Evolutionary conservation across 2,329 filamentous ascomycete species (phyloP).

Genomic region (Fusarium compactum): DNA sequence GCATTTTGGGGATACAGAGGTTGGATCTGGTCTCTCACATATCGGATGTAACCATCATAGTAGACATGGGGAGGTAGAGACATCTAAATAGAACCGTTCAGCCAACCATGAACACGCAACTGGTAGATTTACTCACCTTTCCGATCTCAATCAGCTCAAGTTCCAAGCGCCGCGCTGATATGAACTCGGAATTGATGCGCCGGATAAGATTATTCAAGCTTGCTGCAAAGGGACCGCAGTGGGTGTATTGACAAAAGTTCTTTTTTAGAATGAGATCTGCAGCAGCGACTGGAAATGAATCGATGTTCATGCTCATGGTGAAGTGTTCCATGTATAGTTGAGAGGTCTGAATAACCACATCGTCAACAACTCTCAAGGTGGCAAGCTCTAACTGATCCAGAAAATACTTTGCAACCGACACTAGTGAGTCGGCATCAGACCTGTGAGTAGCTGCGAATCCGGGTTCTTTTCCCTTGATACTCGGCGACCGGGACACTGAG

Average conservation of each 20-base stretch:
- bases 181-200: conserved; percentile 51
- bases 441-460: conserved; percentile 50
- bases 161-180: conserved; percentile 61
- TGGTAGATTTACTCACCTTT: conserved; percentile 54
- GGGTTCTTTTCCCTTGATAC: conserved; percentile 59
- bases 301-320: conserved; percentile 41
- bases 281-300: conserved; percentile 53
- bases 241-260: conserved; percentile 53
- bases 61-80: conserved; percentile 53
- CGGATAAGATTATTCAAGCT: conserved; percentile 54
- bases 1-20: conserved; percentile 54
- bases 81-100: conserved; percentile 50
- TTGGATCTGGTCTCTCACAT: conserved; percentile 58
- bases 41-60: conserved; percentile 58
- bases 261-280: conserved; percentile 53
- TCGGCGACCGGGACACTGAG: conserved; percentile 40
- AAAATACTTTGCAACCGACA: conserved; percentile 60
- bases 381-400: conserved; percentile 65
- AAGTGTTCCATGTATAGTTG: conserved; percentile 58
- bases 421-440: conserved; percentile 53
- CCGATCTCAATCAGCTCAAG: conserved; percentile 64
- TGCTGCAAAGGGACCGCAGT: conserved; percentile 48
- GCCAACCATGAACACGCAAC: background rate
- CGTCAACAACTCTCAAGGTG: conserved; percentile 50
- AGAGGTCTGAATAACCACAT: conserved; percentile 54